Evolutionary conservation across 495 filamentous ascomycete species (phyloP).

Genomic region (Penicillium ucsense): DNA sequence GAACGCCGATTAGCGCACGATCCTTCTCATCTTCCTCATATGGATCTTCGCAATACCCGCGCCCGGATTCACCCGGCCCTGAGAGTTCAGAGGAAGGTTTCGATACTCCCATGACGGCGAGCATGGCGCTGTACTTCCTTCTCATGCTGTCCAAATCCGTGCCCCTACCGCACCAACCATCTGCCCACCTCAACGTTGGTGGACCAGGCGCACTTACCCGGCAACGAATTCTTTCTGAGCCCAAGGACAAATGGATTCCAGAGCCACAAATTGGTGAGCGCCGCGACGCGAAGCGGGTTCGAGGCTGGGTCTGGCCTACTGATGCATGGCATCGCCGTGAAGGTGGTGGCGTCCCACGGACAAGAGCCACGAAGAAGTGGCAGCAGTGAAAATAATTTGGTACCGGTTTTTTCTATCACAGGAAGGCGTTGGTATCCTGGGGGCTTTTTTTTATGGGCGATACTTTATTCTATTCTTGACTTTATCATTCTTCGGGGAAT

Average conservation of each 20-base stretch:
- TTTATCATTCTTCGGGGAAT: no score
- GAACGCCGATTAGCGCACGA: constrained; percentile 17
- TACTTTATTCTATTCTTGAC: background rate
- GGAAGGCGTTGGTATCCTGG: background rate
- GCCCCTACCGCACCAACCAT: constrained; percentile 52
- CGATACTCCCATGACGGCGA: constrained; percentile 54
- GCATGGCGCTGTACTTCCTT: constrained; percentile 63
- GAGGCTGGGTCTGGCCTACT: constrained; percentile 80
- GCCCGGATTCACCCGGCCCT: constrained; percentile 5
- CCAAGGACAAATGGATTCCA: constrained; percentile 79
- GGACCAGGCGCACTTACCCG: constrained; percentile 68
- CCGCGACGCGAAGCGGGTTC: constrained; percentile 67
- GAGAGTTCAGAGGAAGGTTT: constrained; percentile 13
- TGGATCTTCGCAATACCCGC: constrained; percentile 10
- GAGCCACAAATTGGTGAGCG: constrained; percentile 73
- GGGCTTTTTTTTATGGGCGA: background rate
- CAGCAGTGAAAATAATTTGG: constrained; percentile 20
- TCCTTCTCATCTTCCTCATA: constrained; percentile 18
- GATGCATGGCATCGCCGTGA: constrained; percentile 55
- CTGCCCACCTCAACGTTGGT: constrained; percentile 70
- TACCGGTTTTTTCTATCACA: background rate
- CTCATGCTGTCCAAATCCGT: constrained; percentile 76
- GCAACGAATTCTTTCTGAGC: constrained; percentile 51
- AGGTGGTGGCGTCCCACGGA: constrained; percentile 25
- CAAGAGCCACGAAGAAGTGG: constrained; percentile 24